Evolutionary conservation across 768 basidiomycete species (phyloP), one percentile per base, ranked within the genome.

Genomic region (Boletus bicolor): DNA sequence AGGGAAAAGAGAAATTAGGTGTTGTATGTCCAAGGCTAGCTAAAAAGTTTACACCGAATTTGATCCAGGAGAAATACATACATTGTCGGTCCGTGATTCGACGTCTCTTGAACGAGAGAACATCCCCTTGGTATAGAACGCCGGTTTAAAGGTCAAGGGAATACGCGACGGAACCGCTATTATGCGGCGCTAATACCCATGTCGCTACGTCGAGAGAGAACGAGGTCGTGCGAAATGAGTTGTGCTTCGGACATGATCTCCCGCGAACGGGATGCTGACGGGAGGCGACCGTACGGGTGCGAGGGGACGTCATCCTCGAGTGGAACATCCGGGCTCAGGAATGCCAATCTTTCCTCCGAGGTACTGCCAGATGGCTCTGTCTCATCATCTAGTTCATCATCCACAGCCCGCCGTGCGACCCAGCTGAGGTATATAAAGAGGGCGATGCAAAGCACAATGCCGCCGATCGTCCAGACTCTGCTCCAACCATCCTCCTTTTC

Each of bases 381-480:
- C 34, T 79, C 79, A 54, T 80, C 79, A 5, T 71, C 78, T 10
- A 81, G 72, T 57, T 82, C 80, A 30, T 81, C 79, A 60, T 82
- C 79, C 26, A 85, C 82, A 2, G 83, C 83, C 50, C 80, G 78
- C 14, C 91, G 86, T 39, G 92, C 92, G 55, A 95, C 83, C 68
- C 82, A 78, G 46, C 87, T 84, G 48, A 95, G 79, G 73, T 95
- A 95, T 47, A 91, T 63, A 59, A 93, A 82, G 61, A 94, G 84
- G 37, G 78, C 80, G 56, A 91, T 63, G 68, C 89, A 92, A 1
- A 94, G 79, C 26, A 76, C 63, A 55, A 92, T 81, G 47, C 91
- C 91, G 37, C 75, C 73, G 46, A 84, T 72, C n/a, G 87, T 87
- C 79, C 81, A 89, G 65, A 82, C 73, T 53, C 71, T 68, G 60